These are phyloP conservation scores for Hibiscus trionum DNA, from an alignment of 345 rosid genomes.

Conservation along the genomic window DNA sequence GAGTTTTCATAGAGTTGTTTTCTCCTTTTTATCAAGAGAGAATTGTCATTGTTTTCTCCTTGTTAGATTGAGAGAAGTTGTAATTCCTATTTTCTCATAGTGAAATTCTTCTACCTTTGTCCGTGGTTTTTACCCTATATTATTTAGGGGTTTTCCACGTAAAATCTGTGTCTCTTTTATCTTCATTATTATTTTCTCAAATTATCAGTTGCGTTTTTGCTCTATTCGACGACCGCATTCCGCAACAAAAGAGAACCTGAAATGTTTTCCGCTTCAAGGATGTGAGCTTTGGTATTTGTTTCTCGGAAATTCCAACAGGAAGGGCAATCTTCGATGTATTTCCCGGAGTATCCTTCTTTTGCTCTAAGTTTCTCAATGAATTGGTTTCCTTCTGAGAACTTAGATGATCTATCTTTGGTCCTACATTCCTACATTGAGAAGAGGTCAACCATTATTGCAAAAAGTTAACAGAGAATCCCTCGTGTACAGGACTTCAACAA, in stretches of 20 bases:
- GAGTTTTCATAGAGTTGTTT: too few species aligned
- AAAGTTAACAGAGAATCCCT: neutral
- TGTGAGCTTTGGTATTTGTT: constrained; percentile 22
- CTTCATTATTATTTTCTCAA: too few species aligned
- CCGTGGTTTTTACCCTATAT: too few species aligned
- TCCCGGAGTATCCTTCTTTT: constrained; percentile 22
- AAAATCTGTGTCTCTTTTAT: too few species aligned
- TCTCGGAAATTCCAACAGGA: constrained; percentile 28
- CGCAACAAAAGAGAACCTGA: constrained; percentile 53
- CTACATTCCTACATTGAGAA: constrained; percentile 35
- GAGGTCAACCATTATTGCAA: neutral
- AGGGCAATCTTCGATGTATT: constrained; percentile 20
- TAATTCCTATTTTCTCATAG: too few species aligned
- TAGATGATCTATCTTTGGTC: constrained; percentile 29
- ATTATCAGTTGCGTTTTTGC: too few species aligned
- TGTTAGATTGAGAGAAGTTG: too few species aligned
- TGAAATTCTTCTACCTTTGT: too few species aligned
- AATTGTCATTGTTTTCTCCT: too few species aligned
- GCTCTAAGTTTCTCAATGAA: constrained; percentile 26
- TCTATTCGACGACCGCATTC: too few species aligned
- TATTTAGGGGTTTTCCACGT: too few species aligned
- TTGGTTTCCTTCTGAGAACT: constrained; percentile 25
- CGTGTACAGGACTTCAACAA: neutral
- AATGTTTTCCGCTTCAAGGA: constrained; percentile 63
- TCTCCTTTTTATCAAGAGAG: too few species aligned